Conservation (phyloP, 176 grass and related monocot species). For the Musa troglodytarum region DNA sequence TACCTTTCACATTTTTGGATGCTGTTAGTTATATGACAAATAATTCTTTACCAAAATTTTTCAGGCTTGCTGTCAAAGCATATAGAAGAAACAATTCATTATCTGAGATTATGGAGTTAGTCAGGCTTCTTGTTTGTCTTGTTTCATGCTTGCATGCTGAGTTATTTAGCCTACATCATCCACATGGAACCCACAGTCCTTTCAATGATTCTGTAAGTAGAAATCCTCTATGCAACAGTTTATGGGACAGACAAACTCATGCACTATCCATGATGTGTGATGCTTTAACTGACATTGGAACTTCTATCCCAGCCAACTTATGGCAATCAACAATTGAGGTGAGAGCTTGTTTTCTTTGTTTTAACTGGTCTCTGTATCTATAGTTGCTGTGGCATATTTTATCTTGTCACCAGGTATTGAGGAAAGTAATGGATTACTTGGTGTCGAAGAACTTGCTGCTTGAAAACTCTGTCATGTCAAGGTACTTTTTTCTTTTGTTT, state of each 20-base stretch:
- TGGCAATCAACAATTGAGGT: constrained; percentile 77
- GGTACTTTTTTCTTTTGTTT: constrained; percentile 38
- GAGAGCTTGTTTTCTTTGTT: constrained; percentile 9
- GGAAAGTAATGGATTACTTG: constrained; percentile 91
- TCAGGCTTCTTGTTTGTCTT: constrained; percentile 44
- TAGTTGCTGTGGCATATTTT: constrained; percentile 15
- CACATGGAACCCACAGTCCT: constrained; percentile 33
- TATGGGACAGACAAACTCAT: constrained; percentile 78
- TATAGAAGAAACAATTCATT: constrained; percentile 47
- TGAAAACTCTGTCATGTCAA: constrained; percentile 72
- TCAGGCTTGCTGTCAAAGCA: constrained; percentile 51
- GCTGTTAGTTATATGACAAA: neutral
- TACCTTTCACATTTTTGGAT: neutral
- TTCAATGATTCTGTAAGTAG: constrained; percentile 27
- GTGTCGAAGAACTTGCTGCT: constrained; percentile 58
- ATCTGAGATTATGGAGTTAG: constrained; percentile 42
- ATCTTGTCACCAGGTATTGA: constrained; percentile 44
- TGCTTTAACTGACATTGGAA: constrained; percentile 45
- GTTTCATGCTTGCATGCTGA: constrained; percentile 63
- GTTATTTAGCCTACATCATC: constrained; percentile 40
- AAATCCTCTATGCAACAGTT: constrained; percentile 31
- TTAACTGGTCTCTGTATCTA: neutral
- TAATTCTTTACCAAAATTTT: constrained; percentile 6
- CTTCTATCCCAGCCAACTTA: constrained; percentile 48
- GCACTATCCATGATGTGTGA: constrained; percentile 67